Percentiles rank a stretch among this genome's conserved stretches.
Evolutionary conservation across 805 yeast species (phyloP).

Genomic region (Candida xyloterini): DNA sequence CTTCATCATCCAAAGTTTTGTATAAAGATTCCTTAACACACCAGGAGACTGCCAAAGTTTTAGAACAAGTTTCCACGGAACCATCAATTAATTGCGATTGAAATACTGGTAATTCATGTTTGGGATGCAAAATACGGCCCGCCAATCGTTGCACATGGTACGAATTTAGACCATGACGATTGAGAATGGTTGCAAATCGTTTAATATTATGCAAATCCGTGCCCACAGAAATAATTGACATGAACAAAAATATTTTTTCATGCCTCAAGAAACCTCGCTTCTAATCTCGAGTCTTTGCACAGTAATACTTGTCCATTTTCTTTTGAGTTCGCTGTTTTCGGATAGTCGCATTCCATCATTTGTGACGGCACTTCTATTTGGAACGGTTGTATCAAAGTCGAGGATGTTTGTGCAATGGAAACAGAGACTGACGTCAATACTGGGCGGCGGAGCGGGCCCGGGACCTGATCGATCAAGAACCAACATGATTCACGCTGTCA

Average conservation of each 20-base stretch:
- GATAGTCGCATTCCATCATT: conserved; percentile 20
- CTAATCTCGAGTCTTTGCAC: conserved; percentile 31
- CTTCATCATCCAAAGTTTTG: conserved; percentile 49
- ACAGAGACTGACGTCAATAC: conserved; percentile 8
- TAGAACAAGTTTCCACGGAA: conserved; percentile 29
- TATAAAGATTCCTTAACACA: conserved; percentile 72
- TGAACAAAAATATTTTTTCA: conserved; percentile 1
- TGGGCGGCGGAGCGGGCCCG: conserved; percentile 5
- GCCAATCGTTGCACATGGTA: conserved; percentile 38
- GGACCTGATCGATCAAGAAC: conserved; percentile 20
- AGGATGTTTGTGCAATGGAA: conserved; percentile 21
- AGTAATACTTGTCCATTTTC: conserved; percentile 21
- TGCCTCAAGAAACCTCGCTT: conserved; percentile 16
- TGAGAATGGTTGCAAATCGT: conserved; percentile 45
- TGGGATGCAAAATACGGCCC: conserved; percentile 49
- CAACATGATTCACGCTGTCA: conserved; percentile 38
- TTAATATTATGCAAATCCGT: conserved; percentile 49
- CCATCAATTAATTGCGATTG: conserved; percentile 8
- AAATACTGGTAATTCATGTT: conserved; percentile 39
- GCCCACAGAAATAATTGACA: conserved; percentile 35
- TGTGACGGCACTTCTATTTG: conserved; percentile 28
- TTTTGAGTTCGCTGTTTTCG: conserved; percentile 24
- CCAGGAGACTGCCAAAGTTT: conserved; percentile 59
- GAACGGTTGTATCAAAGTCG: conserved; percentile 28
- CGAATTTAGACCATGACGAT: conserved; percentile 33